phyloP scores from a whole-genome alignment of 169 alveolate species.

The Plasmodium vivax region DNA sequence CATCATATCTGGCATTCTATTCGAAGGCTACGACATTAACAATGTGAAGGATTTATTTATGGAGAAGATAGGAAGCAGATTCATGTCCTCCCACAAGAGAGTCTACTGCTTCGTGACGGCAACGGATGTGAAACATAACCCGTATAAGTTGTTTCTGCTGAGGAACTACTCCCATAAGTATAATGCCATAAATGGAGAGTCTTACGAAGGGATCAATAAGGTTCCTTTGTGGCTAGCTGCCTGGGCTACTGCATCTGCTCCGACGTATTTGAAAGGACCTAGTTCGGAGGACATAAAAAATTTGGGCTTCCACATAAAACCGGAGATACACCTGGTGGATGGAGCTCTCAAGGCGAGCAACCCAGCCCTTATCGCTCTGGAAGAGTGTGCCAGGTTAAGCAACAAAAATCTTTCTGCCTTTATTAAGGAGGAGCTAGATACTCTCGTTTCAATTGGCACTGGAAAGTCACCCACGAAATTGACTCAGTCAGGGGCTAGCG shows the following conservation, averaged over 20 bases:
- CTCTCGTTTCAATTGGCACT: slow-evolving; percentile 76
- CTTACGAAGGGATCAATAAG: slow-evolving; percentile 81
- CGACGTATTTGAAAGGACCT: slow-evolving; percentile 88
- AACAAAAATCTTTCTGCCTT: slow-evolving; percentile 49
- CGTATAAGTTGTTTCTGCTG: slow-evolving; percentile 82
- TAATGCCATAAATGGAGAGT: slow-evolving; percentile 68
- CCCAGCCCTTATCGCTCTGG: slow-evolving; percentile 86
- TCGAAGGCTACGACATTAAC: slow-evolving; percentile 78
- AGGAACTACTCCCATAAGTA: slow-evolving; percentile 80
- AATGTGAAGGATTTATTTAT: slow-evolving; percentile 74
- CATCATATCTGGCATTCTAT: slow-evolving; percentile 83
- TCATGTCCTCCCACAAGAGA: slow-evolving; percentile 70
- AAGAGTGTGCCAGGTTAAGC: slow-evolving; percentile 79
- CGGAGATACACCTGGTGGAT: slow-evolving; percentile 85
- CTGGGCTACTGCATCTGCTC: slow-evolving; percentile 87
- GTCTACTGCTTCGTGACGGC: slow-evolving; percentile 84
- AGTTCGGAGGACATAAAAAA: slow-evolving; percentile 75
- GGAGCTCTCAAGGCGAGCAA: slow-evolving; percentile 84
- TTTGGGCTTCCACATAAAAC: slow-evolving; percentile 79
- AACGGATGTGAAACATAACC: slow-evolving; percentile 83
- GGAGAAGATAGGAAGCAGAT: slow-evolving; percentile 79
- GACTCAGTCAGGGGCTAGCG: slow-evolving; percentile 56
- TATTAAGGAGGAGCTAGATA: slow-evolving; percentile 77
- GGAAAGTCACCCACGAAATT: slow-evolving; percentile 68
- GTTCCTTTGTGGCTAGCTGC: slow-evolving; percentile 90